Evolutionary conservation across 441 rosid genomes (phyloP), one percentile per base, ranked within the genome.

Genomic region (Manihot esculenta): DNA sequence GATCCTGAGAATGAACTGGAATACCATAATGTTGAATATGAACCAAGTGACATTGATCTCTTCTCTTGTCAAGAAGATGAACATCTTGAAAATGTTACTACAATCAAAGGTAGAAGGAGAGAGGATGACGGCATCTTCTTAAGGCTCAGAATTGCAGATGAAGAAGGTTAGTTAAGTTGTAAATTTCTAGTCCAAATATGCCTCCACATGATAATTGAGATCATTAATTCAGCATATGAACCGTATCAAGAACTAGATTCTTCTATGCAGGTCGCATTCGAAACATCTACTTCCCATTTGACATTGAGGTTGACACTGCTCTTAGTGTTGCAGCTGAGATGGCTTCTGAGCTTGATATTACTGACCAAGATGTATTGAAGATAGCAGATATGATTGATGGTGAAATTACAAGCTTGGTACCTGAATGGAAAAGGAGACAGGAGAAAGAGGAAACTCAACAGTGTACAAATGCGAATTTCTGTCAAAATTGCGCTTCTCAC

Each of bases 341-440:
- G 99, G 83, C 93, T 21, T 80, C 88, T 0, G 98, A 93, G 68
- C 88, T 95, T 14, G 97, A 88, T 55, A 80, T 95, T n/a, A 81
- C 81, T 56, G 90, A 87, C 67, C 97, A 95, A 82, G 97, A 93
- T 66, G 93, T 87, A 38, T 73, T 69, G n/a, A 88, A 83, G 78
- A 93, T 95, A 76, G 94, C 97, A 20, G 94, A 91, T 50, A 93
- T 91, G 89, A 95, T 95, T 33, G 99, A 93, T 68, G 80, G 81
- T n/a, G 97, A 93, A 80, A 85, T 95, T 49, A 75, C 92, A 58
- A 73, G 81, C 58, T 78, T 95, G 57, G 90, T 91, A 1, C 97
- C 98, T 1, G 84, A 82, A 18, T 88, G 98, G 98, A 88, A 80
- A 64, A 76, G 73, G 23, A 81, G 79, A 42, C 64, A 51, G 0